Base-by-base conservation (phyloP, 306 rosid species). In the Lathyrus sativus region DNA sequence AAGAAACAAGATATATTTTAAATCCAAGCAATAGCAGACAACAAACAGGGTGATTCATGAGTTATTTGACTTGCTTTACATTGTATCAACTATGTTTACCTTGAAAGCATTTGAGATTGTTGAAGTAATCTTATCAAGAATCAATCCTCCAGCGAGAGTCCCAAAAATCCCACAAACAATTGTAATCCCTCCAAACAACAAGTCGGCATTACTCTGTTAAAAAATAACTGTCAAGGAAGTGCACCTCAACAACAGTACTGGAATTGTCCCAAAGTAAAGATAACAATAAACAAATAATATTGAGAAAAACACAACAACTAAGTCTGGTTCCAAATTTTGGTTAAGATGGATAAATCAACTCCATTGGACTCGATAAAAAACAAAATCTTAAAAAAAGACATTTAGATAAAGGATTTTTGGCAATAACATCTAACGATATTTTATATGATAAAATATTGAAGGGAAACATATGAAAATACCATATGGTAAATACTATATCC, bases 401-500 rank as follows among this genome's bases (percentile, higher is more conserved):
- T 59, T 78, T 67, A n/a, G 31, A 72, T 6, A 18, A 31, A 67
- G 18, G 29, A 1, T 14, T 22, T 42, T 51, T 9, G 6, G 33
- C 18, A 44, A 28, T 42, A 38, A 24, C 42, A 18, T 72, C 31
- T 66, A 59, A 54, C 10, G 46, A 59, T 43, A 72, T 41, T 72
- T 59, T 39, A 48, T 9, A 62, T 19, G 37, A 75, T 54, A 29
- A 43, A 50, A 54, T 17, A 67, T 42, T 55, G 51, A 62, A 63
- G 72, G 63, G 59, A 59, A 29, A 22, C 28, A 75, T 46, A 59
- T 49, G 68, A 65, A 61, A 49, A 73, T 89, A 89, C 96, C 98
- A 93, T 86, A 56, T 86, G 85, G 69, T 93, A 93, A 80, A 93
- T 93, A 71, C 76, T 86, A 71, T 80, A 93, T 70, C 97, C 98